Evolutionary conservation across 805 yeast genomes (phyloP).

Genomic region (Ogataea philodendri): DNA sequence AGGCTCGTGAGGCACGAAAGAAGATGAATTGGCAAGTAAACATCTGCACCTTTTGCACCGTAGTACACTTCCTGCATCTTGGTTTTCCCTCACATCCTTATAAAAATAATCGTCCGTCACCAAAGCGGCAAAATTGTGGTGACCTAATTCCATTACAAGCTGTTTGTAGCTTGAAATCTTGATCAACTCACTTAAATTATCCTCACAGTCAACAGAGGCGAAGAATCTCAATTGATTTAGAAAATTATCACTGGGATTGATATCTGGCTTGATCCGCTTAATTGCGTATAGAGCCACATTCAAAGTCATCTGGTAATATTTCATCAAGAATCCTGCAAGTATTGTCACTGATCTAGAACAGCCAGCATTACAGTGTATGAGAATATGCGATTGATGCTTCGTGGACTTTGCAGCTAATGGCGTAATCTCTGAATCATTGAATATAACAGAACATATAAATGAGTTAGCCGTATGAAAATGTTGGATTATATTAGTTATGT

Average conservation of each 20-base stretch:
- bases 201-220: conserved; percentile 42
- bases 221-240: conserved; percentile 67
- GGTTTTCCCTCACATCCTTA: conserved; percentile 5
- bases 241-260: conserved; percentile 75
- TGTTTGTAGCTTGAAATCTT: conserved; percentile 38
- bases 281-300: conserved; percentile 74
- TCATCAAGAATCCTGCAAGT: conserved; percentile 48
- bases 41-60: conserved; percentile 85
- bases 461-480: conserved; percentile 57
- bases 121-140: conserved; percentile 20
- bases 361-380: conserved; percentile 55
- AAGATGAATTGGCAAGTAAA: conserved; percentile 58
- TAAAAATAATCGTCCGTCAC: conserved; percentile 19
- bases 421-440: conserved; percentile 36
- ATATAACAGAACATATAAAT: conserved; percentile 66
- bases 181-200: conserved; percentile 30
- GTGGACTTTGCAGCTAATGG: conserved; percentile 26
- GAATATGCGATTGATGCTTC: conserved; percentile 43
- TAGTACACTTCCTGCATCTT: conserved; percentile 29
- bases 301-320: conserved; percentile 50
- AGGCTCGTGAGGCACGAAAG: conserved; percentile 62
- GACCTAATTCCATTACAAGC: conserved; percentile 36
- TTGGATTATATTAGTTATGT: conserved; percentile 60
- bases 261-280: conserved; percentile 55
- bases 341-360: conserved; percentile 48